Evolutionary conservation across 495 filamentous ascomycete species (phyloP), one percentile per base, ranked within the genome.

Genomic region (Xylaria flabelliformis): DNA sequence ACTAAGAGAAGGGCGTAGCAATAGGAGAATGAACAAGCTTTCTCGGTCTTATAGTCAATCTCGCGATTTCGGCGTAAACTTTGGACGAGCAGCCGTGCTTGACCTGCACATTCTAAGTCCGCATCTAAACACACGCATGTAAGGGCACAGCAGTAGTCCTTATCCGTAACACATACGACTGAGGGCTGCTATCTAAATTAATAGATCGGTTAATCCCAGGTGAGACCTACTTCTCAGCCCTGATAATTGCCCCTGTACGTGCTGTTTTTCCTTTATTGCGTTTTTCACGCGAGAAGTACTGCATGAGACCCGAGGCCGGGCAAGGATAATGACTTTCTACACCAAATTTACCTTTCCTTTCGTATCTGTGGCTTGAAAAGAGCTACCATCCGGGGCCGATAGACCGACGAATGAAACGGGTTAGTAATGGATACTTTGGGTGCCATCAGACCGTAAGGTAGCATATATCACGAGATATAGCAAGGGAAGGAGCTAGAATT

Each of bases 41-140:
- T 12, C 59, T 71, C 59, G 59, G 59, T 26, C 46, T 55, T 62
- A 64, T 55, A 64, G 29, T 29, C 32, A 39, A 64, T 17, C 59
- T 64, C 69, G 69, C 69, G 59, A 71, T 41, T 8, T 56, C 69
- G 69, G 69, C 48, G 2, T 53, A 64, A 64, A 32, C 63, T 64
- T 24, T 64, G 10, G 29, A 70, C 55, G 26, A 63, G 46, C 59
- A 56, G 21, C 69, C 46, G 69, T 64, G 32, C 69, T 36, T 55
- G n/a, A 21, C 9, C 59, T 64, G 69, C 59, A 64, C 34, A 44
- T 29, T 29, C 26, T 21, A 36, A 62, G 67, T 62, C 39, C 44
- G 56, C 56, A 56, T 46, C 34, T 32, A 34, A 34, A 39, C 48
- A 50, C 24, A 63, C 56, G 69, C 69, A 71, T 71, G 61, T 50